Conservation (phyloP, 441 rosid genomes). For the Erysimum pusillum region DNA sequence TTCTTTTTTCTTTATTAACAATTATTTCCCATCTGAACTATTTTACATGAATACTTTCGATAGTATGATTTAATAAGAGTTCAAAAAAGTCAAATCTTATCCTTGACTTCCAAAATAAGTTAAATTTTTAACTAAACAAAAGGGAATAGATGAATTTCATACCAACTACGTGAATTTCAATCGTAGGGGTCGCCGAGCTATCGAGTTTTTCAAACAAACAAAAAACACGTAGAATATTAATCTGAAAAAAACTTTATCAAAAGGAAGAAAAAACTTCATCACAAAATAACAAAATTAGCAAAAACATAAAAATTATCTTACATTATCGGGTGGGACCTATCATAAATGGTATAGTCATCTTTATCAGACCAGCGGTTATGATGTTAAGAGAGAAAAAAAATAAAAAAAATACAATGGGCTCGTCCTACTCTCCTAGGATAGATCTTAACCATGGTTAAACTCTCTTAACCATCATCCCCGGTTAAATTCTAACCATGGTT, state of each 20-base stretch:
- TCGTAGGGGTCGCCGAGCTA: constrained; percentile 18
- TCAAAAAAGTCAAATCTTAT: constrained; percentile 16
- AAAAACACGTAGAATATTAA: background rate
- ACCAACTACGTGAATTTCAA: constrained; percentile 24
- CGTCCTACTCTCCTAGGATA: constrained; percentile 19
- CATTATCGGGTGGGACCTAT: constrained; percentile 38
- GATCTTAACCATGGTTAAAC: constrained; percentile 40
- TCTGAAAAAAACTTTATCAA: background rate
- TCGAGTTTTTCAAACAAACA: constrained; percentile 10
- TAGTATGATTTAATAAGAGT: background rate
- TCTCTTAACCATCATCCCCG: background rate
- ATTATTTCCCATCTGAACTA: constrained; percentile 13
- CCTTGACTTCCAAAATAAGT: background rate
- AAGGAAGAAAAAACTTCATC: background rate
- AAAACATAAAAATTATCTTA: background rate
- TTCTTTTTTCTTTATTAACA: background rate
- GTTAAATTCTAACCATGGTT: constrained; percentile 39
- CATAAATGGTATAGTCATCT: constrained; percentile 35
- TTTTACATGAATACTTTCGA: background rate
- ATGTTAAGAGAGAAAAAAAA: background rate
- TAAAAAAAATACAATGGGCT: background rate
- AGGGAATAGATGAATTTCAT: constrained; percentile 13
- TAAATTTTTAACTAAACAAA: too few relatives aligned
- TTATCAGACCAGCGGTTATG: constrained; percentile 35
- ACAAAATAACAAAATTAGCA: background rate